Base-by-base conservation (phyloP, 495 filamentous ascomycete genomes). In the Penicillium steckii region DNA sequence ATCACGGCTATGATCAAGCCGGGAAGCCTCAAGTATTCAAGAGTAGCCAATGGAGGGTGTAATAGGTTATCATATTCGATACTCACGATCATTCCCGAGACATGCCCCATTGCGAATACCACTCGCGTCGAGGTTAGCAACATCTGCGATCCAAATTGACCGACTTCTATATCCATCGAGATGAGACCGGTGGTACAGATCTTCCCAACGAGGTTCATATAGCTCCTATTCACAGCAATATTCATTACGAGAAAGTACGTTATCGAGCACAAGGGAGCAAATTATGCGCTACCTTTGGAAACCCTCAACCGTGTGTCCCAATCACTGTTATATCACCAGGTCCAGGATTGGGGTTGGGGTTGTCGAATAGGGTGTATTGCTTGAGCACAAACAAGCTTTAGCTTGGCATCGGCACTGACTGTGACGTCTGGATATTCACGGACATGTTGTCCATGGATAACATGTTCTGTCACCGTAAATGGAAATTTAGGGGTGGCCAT, bases 1-100 rank as follows among this genome's bases (percentile, higher is more conserved):
- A 69, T 95, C 90, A 30, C 90, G 81, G 13, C 85, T 67, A 65
- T 91, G 81, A 67, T 94, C 91, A 40, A 78, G 71, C 89, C 88
- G 92, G 44, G 66, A 74, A 2, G 84, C 82, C 84, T 46, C 15
- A 6, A 4, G 7, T 13, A 35, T 35, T 9, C 18, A 38, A 35
- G 29, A 26, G 10, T 8, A 9, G 29, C 47, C 19, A 2, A 17
- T 27, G 33, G 4, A 33, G 15, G 17, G 13, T n/a, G n/a, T n/a
- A n/a, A n/a, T n/a, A n/a, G n/a, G n/a, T n/a, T n/a, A n/a, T n/a
- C n/a, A n/a, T n/a, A n/a, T 15, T 18, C 1, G 17, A 15, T 22
- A 41, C 75, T 49, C 66, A 84, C 82, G 83, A 55, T 87, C 83
- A 65, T 91, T 80, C 15, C 86, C 88, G 3, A 84, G 74, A 3